Percentiles rank a stretch among this genome's conserved stretches.
These are phyloP conservation scores for Allantophomopsis cytisporea DNA, from an alignment of 2,329 filamentous ascomycete genomes.

Conservation along the genomic window DNA sequence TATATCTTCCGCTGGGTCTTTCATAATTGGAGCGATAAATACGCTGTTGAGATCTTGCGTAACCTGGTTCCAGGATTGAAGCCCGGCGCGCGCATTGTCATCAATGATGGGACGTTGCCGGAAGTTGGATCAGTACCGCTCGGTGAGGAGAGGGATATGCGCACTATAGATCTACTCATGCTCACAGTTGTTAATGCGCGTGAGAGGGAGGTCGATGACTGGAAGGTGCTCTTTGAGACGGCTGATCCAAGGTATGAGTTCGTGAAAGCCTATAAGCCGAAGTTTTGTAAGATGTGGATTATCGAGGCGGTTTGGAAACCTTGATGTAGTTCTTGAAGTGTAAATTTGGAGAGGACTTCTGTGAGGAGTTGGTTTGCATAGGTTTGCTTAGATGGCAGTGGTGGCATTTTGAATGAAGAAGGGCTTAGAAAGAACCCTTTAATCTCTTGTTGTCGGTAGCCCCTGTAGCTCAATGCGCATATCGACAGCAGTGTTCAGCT, in stretches of 20 bases:
- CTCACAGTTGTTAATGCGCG: slow-evolving; percentile 33
- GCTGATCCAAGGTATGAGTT: slow-evolving; percentile 28
- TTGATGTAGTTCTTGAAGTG: too few relatives aligned
- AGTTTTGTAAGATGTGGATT: background rate
- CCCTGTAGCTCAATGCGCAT: too few relatives aligned
- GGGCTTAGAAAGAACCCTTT: too few relatives aligned
- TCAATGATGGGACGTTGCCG: slow-evolving; percentile 16
- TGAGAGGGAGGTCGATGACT: slow-evolving; percentile 30
- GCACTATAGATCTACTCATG: slow-evolving; percentile 35
- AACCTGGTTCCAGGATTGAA: slow-evolving; percentile 17
- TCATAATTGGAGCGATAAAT: slow-evolving; percentile 16
- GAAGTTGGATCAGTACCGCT: slow-evolving; percentile 3
- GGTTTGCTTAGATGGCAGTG: too few relatives aligned
- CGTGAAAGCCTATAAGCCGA: background rate
- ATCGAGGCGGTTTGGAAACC: background rate
- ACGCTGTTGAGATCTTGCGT: slow-evolving; percentile 3
- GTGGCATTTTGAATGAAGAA: too few relatives aligned
- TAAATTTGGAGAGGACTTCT: too few relatives aligned
- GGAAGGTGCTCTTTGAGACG: slow-evolving; percentile 27
- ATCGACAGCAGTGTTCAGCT: too few relatives aligned
- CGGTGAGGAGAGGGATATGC: slow-evolving; percentile 22
- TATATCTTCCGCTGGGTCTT: slow-evolving; percentile 15
- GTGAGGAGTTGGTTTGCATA: too few relatives aligned
- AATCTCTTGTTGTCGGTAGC: too few relatives aligned
- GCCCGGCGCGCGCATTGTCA: slow-evolving; percentile 22